Evolutionary conservation across 2,329 filamentous ascomycete species (phyloP).

Genomic region (Tolypocladium ovalisporum): DNA sequence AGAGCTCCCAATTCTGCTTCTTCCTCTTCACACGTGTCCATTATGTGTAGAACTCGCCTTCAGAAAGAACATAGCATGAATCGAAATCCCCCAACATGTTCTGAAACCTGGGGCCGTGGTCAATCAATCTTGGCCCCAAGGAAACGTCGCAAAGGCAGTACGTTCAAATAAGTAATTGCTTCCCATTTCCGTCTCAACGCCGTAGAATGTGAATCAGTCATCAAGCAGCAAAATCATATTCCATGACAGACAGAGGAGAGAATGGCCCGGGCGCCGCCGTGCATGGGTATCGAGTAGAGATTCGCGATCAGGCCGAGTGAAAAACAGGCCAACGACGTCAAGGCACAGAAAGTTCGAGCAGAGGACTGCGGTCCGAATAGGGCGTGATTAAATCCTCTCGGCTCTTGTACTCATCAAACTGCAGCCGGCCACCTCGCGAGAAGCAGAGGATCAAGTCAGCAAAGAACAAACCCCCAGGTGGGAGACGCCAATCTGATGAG

Average conservation of each 20-base stretch:
- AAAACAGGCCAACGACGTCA: constrained; percentile 6
- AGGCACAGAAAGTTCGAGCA: constrained; percentile 15
- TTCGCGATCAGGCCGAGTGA: constrained; percentile 6
- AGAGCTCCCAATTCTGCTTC: background rate
- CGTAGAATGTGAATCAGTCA: background rate
- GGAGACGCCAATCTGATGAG: constrained; percentile 39
- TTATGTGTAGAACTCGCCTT: background rate
- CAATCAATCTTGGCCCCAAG: background rate
- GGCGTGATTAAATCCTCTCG: constrained; percentile 25
- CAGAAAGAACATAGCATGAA: background rate
- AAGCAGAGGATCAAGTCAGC: constrained; percentile 32
- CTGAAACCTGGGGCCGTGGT: background rate
- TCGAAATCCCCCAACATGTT: background rate
- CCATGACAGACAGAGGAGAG: background rate
- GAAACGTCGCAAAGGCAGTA: background rate
- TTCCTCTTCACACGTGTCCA: background rate
- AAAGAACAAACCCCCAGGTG: constrained; percentile 30
- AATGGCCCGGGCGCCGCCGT: constrained; percentile 9
- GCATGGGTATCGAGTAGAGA: constrained; percentile 6
- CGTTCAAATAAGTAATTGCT: background rate
- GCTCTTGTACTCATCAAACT: constrained; percentile 29
- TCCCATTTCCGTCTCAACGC: background rate
- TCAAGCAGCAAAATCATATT: background rate
- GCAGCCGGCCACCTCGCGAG: constrained; percentile 37
- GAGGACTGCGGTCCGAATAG: constrained; percentile 14